Percentiles rank a stretch among this genome's conserved stretches.
phyloP scores from a whole-genome alignment of 2,329 filamentous ascomycete species.

The Fusarium verticillioides region DNA sequence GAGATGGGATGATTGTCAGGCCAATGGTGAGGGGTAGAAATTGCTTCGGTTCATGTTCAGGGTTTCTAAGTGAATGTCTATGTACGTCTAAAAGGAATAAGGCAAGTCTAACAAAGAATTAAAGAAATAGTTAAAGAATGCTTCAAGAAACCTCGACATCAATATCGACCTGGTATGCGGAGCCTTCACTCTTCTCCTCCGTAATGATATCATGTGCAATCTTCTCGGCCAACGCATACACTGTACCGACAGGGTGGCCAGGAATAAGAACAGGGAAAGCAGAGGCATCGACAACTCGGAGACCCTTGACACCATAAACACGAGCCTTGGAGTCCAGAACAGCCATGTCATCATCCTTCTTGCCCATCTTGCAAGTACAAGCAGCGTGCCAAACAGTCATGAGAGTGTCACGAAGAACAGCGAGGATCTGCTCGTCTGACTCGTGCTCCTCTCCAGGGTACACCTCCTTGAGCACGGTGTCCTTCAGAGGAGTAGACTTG shows the following conservation, averaged over 20 bases:
- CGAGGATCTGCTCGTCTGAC: slow-evolving; percentile 56
- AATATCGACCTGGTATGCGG: background rate
- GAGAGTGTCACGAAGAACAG: slow-evolving; percentile 42
- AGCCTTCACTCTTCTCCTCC: background rate
- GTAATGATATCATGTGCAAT: slow-evolving; percentile 28
- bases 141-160: background rate
- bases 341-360: slow-evolving; percentile 25
- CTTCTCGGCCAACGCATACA: slow-evolving; percentile 35
- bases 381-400: slow-evolving; percentile 41
- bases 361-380: slow-evolving; percentile 40
- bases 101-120: background rate
- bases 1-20: background rate
- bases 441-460: slow-evolving; percentile 38
- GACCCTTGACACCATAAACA: slow-evolving; percentile 27
- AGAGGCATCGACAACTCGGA: slow-evolving; percentile 32
- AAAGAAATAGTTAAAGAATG: background rate
- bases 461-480: slow-evolving; percentile 50
- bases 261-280: slow-evolving; percentile 28
- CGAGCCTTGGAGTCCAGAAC: slow-evolving; percentile 32
- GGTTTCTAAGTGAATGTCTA: background rate
- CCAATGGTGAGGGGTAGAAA: background rate
- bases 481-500: slow-evolving; percentile 42
- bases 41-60: background rate
- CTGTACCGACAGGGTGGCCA: slow-evolving; percentile 28
- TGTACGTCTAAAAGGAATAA: background rate